Percentiles rank a stretch among this genome's conserved stretches.
These are phyloP conservation scores for Reticulascus tulasneorum DNA, from an alignment of 2,329 filamentous ascomycete species.

Conservation along the genomic window DNA sequence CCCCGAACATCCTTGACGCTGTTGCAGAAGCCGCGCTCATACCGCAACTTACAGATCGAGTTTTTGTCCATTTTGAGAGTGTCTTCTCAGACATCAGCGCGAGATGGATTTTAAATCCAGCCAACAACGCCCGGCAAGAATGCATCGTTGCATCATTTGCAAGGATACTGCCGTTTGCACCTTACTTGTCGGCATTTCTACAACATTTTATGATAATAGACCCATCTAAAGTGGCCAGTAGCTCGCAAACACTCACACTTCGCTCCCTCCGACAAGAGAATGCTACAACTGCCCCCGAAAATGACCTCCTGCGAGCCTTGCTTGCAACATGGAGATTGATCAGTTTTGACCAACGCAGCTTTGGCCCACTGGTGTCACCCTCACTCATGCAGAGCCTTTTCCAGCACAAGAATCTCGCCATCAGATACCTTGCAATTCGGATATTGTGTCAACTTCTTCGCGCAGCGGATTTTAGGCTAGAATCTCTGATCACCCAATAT, in stretches of 20 bases:
- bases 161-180: conserved; percentile 75
- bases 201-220: conserved; percentile 37
- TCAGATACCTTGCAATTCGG: conserved; percentile 78
- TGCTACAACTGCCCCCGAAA: conserved; percentile 4
- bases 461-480: conserved; percentile 74
- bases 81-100: conserved; percentile 80
- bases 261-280: conserved; percentile 9
- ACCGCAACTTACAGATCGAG: conserved; percentile 63
- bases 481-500: conserved; percentile 65
- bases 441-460: conserved; percentile 76
- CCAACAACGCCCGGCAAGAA: conserved; percentile 31
- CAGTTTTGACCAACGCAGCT: conserved; percentile 68
- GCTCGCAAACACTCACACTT: conserved; percentile 8
- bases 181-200: conserved; percentile 72
- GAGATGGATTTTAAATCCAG: conserved; percentile 61
- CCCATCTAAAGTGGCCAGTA: conserved; percentile 5
- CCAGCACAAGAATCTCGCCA: conserved; percentile 49
- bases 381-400: conserved; percentile 68
- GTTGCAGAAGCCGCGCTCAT: conserved; percentile 67
- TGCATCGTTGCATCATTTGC: conserved; percentile 68
- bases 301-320: conserved; percentile 40
- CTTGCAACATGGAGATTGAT: conserved; percentile 75
- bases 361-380: conserved; percentile 61
- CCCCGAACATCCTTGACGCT: conserved; percentile 66
- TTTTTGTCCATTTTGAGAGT: conserved; percentile 71